Conservation (phyloP, 2,329 filamentous ascomycete genomes). For the Neoascochyta sp. region DNA sequence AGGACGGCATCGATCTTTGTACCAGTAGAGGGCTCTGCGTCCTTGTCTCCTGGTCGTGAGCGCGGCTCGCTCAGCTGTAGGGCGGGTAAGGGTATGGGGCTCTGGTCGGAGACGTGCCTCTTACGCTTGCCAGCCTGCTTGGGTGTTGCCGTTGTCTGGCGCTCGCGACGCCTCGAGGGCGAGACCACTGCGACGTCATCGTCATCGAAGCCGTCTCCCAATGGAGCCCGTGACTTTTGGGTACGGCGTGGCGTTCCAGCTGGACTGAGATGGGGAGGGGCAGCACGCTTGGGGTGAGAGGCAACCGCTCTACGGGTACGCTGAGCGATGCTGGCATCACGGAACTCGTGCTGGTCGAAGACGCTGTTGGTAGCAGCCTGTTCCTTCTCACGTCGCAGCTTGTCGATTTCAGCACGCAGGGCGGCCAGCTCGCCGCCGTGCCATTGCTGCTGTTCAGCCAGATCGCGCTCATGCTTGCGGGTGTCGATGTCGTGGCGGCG, state of each 20-base stretch:
- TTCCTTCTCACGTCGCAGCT: constrained; percentile 61
- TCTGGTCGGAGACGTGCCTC: constrained; percentile 57
- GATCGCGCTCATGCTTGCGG: constrained; percentile 60
- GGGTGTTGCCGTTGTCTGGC: constrained; percentile 55
- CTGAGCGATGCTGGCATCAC: constrained; percentile 50
- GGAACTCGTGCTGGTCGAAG: constrained; percentile 69
- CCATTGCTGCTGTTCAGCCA: constrained; percentile 59
- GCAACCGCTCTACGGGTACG: constrained; percentile 39
- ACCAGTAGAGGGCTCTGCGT: constrained; percentile 9
- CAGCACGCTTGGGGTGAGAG: constrained; percentile 19
- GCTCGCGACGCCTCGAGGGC: constrained; percentile 49
- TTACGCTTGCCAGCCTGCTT: constrained; percentile 66
- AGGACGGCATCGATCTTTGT: constrained; percentile 26
- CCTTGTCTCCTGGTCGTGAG: constrained; percentile 39
- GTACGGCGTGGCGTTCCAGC: constrained; percentile 59
- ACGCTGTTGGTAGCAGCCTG: constrained; percentile 65
- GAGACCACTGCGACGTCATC: constrained; percentile 56
- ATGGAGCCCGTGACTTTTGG: constrained; percentile 52
- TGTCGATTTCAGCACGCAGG: constrained; percentile 62
- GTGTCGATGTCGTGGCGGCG: constrained; percentile 61
- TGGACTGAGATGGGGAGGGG: constrained; percentile 25
- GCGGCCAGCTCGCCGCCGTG: constrained; percentile 62
- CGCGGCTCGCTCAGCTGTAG: constrained; percentile 48
- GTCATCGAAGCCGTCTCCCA: constrained; percentile 76
- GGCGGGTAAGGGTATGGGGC: constrained; percentile 55